phyloP scores from a whole-genome alignment of 768 basidiomycete species.

The Podaxis carcinomalis region DNA sequence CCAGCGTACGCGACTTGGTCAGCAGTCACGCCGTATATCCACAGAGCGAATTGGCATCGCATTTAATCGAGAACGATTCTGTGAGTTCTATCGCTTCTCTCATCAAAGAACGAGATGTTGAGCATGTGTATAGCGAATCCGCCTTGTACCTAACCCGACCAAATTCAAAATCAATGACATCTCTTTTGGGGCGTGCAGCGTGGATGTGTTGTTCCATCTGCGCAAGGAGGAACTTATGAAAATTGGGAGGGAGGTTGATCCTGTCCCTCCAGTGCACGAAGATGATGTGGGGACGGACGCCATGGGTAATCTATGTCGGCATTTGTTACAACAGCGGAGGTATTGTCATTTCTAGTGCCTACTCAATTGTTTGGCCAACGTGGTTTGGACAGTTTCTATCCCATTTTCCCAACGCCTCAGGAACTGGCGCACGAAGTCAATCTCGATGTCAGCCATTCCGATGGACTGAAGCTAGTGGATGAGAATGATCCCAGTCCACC shows the following conservation, averaged over 20 bases:
- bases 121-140: slow-evolving; percentile 53
- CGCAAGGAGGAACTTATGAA: slow-evolving; percentile 78
- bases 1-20: slow-evolving; percentile 78
- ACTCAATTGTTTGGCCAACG: not conserved
- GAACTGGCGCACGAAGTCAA: slow-evolving; percentile 79
- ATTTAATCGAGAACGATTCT: slow-evolving; percentile 40
- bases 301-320: slow-evolving; percentile 76
- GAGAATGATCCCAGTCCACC: slow-evolving; percentile 53
- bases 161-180: slow-evolving; percentile 83
- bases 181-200: slow-evolving; percentile 73
- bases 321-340: slow-evolving; percentile 87
- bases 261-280: slow-evolving; percentile 29
- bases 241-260: slow-evolving; percentile 57
- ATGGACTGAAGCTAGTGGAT: slow-evolving; percentile 33
- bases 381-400: slow-evolving; percentile 74
- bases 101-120: not conserved
- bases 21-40: slow-evolving; percentile 83
- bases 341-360: slow-evolving; percentile 21
- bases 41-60: slow-evolving; percentile 56
- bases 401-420: slow-evolving; percentile 82
- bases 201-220: slow-evolving; percentile 88
- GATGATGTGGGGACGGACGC: slow-evolving; percentile 56
- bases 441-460: slow-evolving; percentile 80
- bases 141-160: slow-evolving; percentile 81
- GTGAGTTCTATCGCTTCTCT: slow-evolving; percentile 32